Percentiles rank a stretch among this genome's conserved stretches.
These are phyloP conservation scores for Parasitella parasitica DNA, from an alignment of 371 early-diverging fungal species.

Conservation along the genomic window DNA sequence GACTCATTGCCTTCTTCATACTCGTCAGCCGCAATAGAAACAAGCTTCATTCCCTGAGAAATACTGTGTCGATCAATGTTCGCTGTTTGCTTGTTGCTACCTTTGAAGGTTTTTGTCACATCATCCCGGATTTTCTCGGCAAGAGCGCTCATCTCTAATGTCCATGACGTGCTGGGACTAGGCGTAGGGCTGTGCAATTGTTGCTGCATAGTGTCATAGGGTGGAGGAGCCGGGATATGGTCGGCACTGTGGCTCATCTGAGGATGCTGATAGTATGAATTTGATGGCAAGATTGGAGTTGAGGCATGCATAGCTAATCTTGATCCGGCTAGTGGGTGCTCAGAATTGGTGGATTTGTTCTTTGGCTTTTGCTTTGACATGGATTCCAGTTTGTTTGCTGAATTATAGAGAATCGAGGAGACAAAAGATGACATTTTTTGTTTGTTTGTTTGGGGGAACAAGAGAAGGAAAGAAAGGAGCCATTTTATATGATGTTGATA, in stretches of 20 bases:
- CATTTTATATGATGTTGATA: no score
- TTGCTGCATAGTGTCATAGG: conserved; percentile 10
- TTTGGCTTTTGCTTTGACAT: conserved; percentile 2
- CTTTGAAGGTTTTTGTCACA: conserved; percentile 14
- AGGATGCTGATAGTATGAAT: conserved; percentile 4
- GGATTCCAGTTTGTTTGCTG: conserved; percentile 27
- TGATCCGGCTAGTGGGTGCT: conserved; percentile 6
- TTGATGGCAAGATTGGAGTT: background rate
- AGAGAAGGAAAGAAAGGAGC: background rate
- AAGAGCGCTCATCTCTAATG: conserved; percentile 37
- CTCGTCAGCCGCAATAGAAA: conserved; percentile 55
- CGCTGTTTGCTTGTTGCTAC: background rate
- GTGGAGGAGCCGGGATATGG: conserved; percentile 18
- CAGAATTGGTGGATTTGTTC: background rate
- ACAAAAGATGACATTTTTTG: conserved; percentile 31
- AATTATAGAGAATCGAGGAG: conserved; percentile 30
- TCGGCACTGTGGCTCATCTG: conserved; percentile 17
- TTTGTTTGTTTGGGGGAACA: background rate
- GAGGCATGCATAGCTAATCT: conserved; percentile 10
- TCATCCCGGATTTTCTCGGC: conserved; percentile 39
- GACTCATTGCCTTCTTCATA: conserved; percentile 54
- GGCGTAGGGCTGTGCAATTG: conserved; percentile 17
- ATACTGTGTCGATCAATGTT: conserved; percentile 40
- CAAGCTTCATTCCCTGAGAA: conserved; percentile 57
- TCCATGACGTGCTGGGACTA: conserved; percentile 40